phyloP scores from a whole-genome alignment of 2,329 filamentous ascomycete species.

The Calonectria fujianensis region DNA sequence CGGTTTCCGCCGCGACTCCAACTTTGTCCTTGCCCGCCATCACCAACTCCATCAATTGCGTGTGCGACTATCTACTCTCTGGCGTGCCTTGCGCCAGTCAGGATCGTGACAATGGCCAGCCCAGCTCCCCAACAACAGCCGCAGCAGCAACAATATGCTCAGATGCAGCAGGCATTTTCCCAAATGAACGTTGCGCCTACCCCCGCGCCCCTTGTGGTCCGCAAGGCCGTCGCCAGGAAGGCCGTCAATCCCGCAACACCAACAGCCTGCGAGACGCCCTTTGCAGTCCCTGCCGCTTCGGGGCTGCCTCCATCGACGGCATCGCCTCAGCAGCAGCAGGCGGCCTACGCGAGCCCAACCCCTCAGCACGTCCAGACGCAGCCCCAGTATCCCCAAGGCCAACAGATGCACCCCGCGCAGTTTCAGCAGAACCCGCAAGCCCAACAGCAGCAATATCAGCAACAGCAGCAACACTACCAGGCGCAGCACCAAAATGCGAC shows the following conservation, averaged over 20 bases:
- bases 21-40: not conserved
- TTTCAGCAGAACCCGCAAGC: not conserved
- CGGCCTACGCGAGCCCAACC: conserved; percentile 17
- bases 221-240: conserved; percentile 28
- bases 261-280: not conserved
- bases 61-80: not conserved
- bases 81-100: not conserved
- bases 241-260: conserved; percentile 13
- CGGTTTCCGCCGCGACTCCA: not conserved
- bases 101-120: conserved; percentile 26
- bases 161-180: conserved; percentile 28
- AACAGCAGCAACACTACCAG: conserved; percentile 14
- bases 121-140: conserved; percentile 6
- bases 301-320: conserved; percentile 8
- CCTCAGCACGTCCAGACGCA: conserved; percentile 20
- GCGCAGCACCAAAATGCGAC: conserved; percentile 16
- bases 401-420: conserved; percentile 9
- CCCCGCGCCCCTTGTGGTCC: conserved; percentile 10
- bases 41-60: not conserved
- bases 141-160: conserved; percentile 25
- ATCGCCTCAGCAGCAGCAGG: conserved; percentile 26
- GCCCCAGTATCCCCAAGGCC: conserved; percentile 17
- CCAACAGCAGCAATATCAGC: conserved; percentile 5
- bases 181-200: conserved; percentile 28
- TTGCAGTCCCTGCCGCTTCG: not conserved